Evolutionary conservation across 1,139 yeast species (phyloP).

Genomic region (Debaryomycetaceae sp.): DNA sequence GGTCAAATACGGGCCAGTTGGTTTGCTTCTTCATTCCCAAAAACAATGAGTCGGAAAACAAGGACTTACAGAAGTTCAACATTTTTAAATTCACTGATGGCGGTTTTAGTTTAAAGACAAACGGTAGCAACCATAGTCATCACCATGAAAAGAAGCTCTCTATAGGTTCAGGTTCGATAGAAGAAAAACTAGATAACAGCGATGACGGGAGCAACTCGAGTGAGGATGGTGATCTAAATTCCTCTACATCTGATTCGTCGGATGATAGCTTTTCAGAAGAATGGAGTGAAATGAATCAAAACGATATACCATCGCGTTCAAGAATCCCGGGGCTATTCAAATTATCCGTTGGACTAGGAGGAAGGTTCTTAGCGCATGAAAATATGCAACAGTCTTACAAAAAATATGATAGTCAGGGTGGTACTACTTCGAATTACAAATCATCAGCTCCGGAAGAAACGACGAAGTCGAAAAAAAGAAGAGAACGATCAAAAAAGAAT

Average conservation of each 20-base stretch:
- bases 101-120: constrained; percentile 26
- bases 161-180: constrained; percentile 4
- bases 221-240: constrained; percentile 10
- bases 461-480: constrained; percentile 11
- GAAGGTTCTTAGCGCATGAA: constrained; percentile 19
- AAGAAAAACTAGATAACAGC: constrained; percentile 12
- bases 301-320: constrained; percentile 42
- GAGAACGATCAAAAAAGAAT: constrained; percentile 18
- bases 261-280: constrained; percentile 51
- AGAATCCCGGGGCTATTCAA: constrained; percentile 45
- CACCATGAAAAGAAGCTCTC: constrained; percentile 5
- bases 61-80: constrained; percentile 29
- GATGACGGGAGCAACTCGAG: background rate
- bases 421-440: constrained; percentile 24
- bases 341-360: constrained; percentile 39
- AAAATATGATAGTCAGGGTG: constrained; percentile 25
- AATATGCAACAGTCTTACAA: constrained; percentile 19
- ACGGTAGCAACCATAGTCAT: constrained; percentile 12
- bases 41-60: constrained; percentile 23
- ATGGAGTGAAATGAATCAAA: constrained; percentile 47
- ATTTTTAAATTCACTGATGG: constrained; percentile 40
- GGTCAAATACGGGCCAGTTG: constrained; percentile 77
- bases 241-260: constrained; percentile 23
- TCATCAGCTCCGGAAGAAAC: constrained; percentile 24
- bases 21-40: constrained; percentile 80